These are phyloP conservation scores for Nitzschia palea DNA, from an alignment of 108 stramenopile species.

Conservation along the genomic window DNA sequence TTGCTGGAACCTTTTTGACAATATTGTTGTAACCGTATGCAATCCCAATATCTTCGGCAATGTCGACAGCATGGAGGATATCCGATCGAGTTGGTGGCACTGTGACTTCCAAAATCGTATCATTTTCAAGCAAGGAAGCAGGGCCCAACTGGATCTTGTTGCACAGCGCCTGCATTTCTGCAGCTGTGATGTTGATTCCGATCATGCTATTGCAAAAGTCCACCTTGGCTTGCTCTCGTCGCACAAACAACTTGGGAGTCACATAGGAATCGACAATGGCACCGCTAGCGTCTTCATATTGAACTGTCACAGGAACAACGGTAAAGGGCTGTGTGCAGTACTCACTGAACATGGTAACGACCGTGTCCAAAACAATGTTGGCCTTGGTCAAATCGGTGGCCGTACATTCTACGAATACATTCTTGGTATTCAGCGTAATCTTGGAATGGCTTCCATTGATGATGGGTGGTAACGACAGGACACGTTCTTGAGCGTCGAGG, in stretches of 20 bases:
- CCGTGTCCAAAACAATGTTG: slow-evolving; percentile 98
- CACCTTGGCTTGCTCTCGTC: slow-evolving; percentile 74
- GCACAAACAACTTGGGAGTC: slow-evolving; percentile 68
- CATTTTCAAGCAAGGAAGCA: slow-evolving; percentile 68
- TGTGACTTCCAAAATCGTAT: slow-evolving; percentile 82
- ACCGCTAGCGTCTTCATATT: slow-evolving; percentile 70
- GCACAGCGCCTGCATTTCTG: slow-evolving; percentile 82
- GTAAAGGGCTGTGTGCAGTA: slow-evolving; percentile 89
- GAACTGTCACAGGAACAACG: slow-evolving; percentile 92
- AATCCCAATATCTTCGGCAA: slow-evolving; percentile 98
- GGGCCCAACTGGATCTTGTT: slow-evolving; percentile 98
- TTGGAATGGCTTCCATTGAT: slow-evolving; percentile 95
- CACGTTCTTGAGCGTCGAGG: slow-evolving; percentile 76
- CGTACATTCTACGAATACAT: slow-evolving; percentile 99
- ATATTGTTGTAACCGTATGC: slow-evolving; percentile 99
- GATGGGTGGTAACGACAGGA: slow-evolving; percentile 96
- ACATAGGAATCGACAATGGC: slow-evolving; percentile 66
- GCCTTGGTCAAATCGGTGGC: slow-evolving; percentile 99
- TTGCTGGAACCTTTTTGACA: slow-evolving; percentile 67
- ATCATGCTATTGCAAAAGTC: slow-evolving; percentile 89
- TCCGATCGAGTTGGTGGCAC: slow-evolving; percentile 98
- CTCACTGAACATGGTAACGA: slow-evolving; percentile 97
- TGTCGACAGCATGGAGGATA: slow-evolving; percentile 96
- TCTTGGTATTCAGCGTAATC: slow-evolving; percentile 90
- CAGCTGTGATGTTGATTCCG: slow-evolving; percentile 79